These are phyloP conservation scores for Acacia pycnantha DNA, from an alignment of 331 rosid species.

Conservation along the genomic window DNA sequence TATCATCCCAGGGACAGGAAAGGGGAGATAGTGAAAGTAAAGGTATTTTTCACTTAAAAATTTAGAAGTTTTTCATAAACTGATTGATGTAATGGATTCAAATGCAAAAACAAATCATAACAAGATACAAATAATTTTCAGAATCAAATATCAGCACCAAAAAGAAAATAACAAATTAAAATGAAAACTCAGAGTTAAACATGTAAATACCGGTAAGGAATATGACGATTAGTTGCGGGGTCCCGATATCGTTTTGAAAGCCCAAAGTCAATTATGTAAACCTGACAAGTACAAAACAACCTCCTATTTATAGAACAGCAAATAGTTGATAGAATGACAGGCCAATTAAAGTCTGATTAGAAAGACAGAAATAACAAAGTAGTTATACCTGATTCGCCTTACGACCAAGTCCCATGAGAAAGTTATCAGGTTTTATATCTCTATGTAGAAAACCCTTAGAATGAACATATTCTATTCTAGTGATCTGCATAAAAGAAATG, in stretches of 20 bases:
- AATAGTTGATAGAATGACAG: constrained; percentile 20
- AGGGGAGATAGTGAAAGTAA: neutral
- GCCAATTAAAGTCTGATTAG: neutral
- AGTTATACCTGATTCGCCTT: constrained; percentile 87
- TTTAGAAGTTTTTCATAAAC: neutral
- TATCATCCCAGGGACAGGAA: neutral
- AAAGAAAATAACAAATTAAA: constrained; percentile 8
- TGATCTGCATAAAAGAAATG: constrained; percentile 43
- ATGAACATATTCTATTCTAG: constrained; percentile 86
- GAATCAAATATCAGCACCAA: neutral
- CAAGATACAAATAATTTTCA: neutral
- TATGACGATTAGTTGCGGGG: constrained; percentile 83
- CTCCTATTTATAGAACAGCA: constrained; percentile 5
- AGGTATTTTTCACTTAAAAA: neutral
- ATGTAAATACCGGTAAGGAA: constrained; percentile 71
- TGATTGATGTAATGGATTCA: neutral
- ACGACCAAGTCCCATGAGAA: constrained; percentile 98
- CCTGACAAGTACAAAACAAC: constrained; percentile 45
- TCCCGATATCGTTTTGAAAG: constrained; percentile 94
- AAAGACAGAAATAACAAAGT: constrained; percentile 12
- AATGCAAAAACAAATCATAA: constrained; percentile 2
- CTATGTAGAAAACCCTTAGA: constrained; percentile 94
- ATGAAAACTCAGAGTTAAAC: neutral
- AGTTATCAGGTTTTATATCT: constrained; percentile 96
- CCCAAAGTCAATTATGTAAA: constrained; percentile 94